Conservation (phyloP, 1,284 basidiomycete genomes). For the Fomitopsis palustris region DNA sequence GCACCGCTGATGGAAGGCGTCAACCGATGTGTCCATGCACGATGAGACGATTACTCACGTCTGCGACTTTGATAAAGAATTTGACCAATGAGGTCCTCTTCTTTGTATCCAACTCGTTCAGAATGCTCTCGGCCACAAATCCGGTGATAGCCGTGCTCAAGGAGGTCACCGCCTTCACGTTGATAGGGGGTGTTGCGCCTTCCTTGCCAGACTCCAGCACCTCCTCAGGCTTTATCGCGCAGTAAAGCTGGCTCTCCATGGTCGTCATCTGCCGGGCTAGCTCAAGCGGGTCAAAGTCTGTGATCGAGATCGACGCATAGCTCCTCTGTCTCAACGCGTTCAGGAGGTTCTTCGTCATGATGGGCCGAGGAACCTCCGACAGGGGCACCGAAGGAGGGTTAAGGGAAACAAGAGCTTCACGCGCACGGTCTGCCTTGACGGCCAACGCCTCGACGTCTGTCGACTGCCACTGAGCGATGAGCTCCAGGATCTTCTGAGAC, state of each 20-base stretch:
- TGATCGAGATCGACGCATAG: slow-evolving; percentile 61
- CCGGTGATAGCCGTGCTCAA: slow-evolving; percentile 92
- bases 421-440: slow-evolving; percentile 55
- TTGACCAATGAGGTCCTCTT: slow-evolving; percentile 84
- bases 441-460: slow-evolving; percentile 40
- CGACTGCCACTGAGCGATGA: slow-evolving; percentile 50
- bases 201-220: slow-evolving; percentile 80
- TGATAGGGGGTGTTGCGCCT: slow-evolving; percentile 59
- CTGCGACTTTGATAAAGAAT: slow-evolving; percentile 95
- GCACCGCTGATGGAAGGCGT: slow-evolving; percentile 61
- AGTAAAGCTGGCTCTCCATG: slow-evolving; percentile 88
- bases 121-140: slow-evolving; percentile 93
- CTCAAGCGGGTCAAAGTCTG: slow-evolving; percentile 93
- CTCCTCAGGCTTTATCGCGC: slow-evolving; percentile 84
- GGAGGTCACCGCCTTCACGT: slow-evolving; percentile 81
- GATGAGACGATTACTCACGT: slow-evolving; percentile 54
- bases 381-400: slow-evolving; percentile 55
- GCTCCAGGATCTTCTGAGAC: slow-evolving; percentile 70
- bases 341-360: slow-evolving; percentile 82
- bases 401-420: slow-evolving; percentile 67
- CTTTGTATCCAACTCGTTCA: slow-evolving; percentile 88
- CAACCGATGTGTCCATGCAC: slow-evolving; percentile 27
- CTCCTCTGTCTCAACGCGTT: slow-evolving; percentile 56
- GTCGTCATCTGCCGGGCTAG: slow-evolving; percentile 94
- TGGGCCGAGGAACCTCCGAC: slow-evolving; percentile 72